A percentile compares a stretch with the other conserved stretches of the same genome.
Evolutionary conservation across 192 early-diverging fungal species (phyloP).

Genomic region (Phycomyces nitens): DNA sequence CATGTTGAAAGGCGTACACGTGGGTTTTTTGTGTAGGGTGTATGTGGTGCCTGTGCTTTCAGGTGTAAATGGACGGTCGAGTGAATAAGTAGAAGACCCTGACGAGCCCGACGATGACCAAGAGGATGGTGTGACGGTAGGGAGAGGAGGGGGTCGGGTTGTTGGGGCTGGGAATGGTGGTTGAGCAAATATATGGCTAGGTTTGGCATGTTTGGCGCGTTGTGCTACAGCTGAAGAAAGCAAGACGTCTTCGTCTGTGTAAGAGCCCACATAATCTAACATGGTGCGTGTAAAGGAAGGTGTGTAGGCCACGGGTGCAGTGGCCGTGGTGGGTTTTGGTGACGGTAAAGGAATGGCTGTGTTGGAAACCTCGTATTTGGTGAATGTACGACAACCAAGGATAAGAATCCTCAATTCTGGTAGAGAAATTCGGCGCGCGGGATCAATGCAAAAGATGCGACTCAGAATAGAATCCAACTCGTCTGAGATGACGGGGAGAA

Average conservation of each 20-base stretch:
- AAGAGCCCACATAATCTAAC: background rate
- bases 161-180: too few relatives aligned
- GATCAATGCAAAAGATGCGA: slow-evolving; percentile 68
- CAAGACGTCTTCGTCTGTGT: background rate
- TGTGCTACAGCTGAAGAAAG: too few relatives aligned
- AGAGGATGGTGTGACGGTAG: too few relatives aligned
- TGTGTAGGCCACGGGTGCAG: background rate
- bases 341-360: background rate
- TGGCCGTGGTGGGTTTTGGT: background rate
- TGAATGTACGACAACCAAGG: slow-evolving; percentile 33
- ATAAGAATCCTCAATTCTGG: slow-evolving; percentile 42
- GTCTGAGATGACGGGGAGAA: slow-evolving; percentile 60
- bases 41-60: too few relatives aligned
- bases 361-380: background rate
- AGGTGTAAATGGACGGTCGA: too few relatives aligned
- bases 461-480: slow-evolving; percentile 66
- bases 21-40: too few relatives aligned
- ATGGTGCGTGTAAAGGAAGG: background rate
- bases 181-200: too few relatives aligned
- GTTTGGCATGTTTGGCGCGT: too few relatives aligned
- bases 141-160: too few relatives aligned
- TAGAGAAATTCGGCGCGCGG: slow-evolving; percentile 50
- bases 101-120: too few relatives aligned
- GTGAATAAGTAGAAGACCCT: too few relatives aligned
- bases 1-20: too few relatives aligned